Conservation (phyloP, 306 rosid species). For the Luffa aegyptiaca region DNA sequence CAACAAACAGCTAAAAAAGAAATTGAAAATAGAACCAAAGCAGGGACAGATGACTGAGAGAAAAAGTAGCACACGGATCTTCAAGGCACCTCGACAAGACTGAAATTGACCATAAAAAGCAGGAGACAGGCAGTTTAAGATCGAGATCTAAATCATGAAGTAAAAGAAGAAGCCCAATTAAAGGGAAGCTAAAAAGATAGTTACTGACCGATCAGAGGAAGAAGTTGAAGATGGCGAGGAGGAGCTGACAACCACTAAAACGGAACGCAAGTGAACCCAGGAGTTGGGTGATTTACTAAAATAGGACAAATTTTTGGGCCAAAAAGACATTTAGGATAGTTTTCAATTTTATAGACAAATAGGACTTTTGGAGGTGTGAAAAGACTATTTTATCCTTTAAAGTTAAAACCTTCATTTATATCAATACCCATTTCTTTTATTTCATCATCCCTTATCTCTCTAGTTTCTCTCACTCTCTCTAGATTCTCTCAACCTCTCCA, state of each 20-base stretch:
- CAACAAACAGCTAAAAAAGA: not conserved
- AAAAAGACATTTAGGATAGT: too few relatives aligned
- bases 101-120: not conserved
- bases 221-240: slow-evolving; percentile 95
- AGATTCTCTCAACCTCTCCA: too few relatives aligned
- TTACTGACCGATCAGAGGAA: slow-evolving; percentile 93
- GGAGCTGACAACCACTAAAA: slow-evolving; percentile 79
- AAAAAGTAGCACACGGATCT: not conserved
- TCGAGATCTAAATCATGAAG: slow-evolving; percentile 7
- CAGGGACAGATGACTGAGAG: not conserved
- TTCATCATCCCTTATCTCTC: too few relatives aligned
- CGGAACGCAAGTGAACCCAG: slow-evolving; percentile 99
- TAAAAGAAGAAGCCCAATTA: not conserved
- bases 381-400: too few relatives aligned
- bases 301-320: too few relatives aligned
- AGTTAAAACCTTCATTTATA: too few relatives aligned
- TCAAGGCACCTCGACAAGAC: not conserved
- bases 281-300: slow-evolving; percentile 69
- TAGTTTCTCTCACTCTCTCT: too few relatives aligned
- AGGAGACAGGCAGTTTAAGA: not conserved
- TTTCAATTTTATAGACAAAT: too few relatives aligned
- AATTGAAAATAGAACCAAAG: not conserved
- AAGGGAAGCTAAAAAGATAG: not conserved
- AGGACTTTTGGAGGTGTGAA: too few relatives aligned
- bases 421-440: too few relatives aligned